Evolutionary conservation across 1,284 basidiomycete species (phyloP).

Genomic region (Schizopora paradoxa): DNA sequence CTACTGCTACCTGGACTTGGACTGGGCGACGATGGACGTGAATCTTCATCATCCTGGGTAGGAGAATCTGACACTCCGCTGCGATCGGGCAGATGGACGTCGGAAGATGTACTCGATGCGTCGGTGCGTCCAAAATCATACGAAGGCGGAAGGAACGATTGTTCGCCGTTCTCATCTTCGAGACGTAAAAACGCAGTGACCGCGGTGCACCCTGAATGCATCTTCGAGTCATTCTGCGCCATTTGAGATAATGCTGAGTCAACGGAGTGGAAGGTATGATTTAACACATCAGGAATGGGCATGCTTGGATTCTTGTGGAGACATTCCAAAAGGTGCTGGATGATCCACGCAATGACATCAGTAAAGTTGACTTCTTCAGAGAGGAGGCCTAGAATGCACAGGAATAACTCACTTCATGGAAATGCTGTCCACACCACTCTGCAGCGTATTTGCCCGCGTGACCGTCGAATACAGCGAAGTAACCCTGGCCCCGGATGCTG

Average conservation of each 20-base stretch:
- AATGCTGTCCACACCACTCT: slow-evolving; percentile 97
- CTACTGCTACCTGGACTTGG: not conserved
- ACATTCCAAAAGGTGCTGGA: slow-evolving; percentile 50
- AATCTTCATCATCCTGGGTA: not conserved
- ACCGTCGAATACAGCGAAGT: slow-evolving; percentile 97
- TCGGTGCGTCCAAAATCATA: slow-evolving; percentile 1
- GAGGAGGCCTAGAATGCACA: slow-evolving; percentile 11
- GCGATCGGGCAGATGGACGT: too few species aligned
- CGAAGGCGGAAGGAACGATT: slow-evolving; percentile 46
- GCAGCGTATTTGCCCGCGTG: slow-evolving; percentile 98
- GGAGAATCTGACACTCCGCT: slow-evolving; percentile 12
- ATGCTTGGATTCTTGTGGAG: slow-evolving; percentile 44
- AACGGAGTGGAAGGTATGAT: slow-evolving; percentile 90
- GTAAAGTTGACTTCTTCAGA: slow-evolving; percentile 14
- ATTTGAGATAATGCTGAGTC: slow-evolving; percentile 79
- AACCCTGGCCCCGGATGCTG: slow-evolving; percentile 88
- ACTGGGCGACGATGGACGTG: too few species aligned
- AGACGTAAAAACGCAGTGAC: slow-evolving; percentile 97
- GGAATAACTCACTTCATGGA: slow-evolving; percentile 73
- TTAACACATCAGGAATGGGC: slow-evolving; percentile 84
- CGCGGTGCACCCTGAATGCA: slow-evolving; percentile 95
- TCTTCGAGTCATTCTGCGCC: slow-evolving; percentile 83
- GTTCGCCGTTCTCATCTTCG: slow-evolving; percentile 71
- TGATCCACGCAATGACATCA: slow-evolving; percentile 12
- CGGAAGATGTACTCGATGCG: too few species aligned